Evolutionary conservation across 768 basidiomycete genomes (phyloP).

Genomic region (Boletus reticulatus): DNA sequence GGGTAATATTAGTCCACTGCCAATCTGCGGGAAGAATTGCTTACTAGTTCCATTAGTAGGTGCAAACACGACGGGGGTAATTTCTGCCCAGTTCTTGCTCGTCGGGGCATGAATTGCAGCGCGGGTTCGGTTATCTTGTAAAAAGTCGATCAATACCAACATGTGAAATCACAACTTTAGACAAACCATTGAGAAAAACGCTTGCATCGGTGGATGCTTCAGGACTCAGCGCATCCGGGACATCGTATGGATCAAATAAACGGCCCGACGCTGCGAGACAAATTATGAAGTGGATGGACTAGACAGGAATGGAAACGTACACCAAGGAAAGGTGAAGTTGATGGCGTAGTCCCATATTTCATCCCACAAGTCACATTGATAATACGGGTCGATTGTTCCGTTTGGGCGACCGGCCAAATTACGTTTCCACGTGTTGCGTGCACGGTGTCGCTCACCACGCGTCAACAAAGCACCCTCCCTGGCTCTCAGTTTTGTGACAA

Average conservation of each 20-base stretch:
- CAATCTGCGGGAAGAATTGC: no score
- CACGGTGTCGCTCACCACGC: slow-evolving; percentile 16
- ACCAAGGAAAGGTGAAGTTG: slow-evolving; percentile 64
- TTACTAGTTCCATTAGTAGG: no score
- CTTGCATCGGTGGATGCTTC: slow-evolving; percentile 44
- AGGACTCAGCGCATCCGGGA: slow-evolving; percentile 38
- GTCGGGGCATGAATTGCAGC: background rate
- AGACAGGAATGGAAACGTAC: slow-evolving; percentile 22
- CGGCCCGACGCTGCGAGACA: slow-evolving; percentile 16
- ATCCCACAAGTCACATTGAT: slow-evolving; percentile 56
- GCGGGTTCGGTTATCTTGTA: background rate
- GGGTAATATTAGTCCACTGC: background rate
- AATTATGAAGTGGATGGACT: background rate
- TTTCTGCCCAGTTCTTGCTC: background rate
- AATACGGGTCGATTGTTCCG: slow-evolving; percentile 57
- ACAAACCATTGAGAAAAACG: slow-evolving; percentile 54
- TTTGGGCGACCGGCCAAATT: slow-evolving; percentile 48
- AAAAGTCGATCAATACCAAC: background rate
- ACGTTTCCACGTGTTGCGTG: slow-evolving; percentile 37
- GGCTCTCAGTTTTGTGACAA: background rate
- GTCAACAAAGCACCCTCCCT: slow-evolving; percentile 13
- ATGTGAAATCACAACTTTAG: background rate
- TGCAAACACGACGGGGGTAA: no score
- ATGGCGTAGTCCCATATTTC: slow-evolving; percentile 66
- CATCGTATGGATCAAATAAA: slow-evolving; percentile 46